Conservation (phyloP, 1,139 yeast genomes). For the Martiniozyma asiatica region DNA sequence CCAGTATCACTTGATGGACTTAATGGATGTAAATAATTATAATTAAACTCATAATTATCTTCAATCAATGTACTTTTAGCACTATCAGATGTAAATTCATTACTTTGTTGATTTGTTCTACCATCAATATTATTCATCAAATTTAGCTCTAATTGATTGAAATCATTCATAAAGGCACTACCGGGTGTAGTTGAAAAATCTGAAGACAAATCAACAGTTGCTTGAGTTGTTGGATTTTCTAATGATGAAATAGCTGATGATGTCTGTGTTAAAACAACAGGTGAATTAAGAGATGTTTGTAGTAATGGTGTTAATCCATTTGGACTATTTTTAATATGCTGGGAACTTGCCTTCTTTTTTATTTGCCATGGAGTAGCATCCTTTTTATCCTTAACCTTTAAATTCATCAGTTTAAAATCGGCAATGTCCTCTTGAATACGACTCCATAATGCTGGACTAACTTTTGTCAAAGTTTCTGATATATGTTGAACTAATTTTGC, state of each 20-base stretch:
- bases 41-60: conserved; percentile 7
- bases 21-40: conserved; percentile 9
- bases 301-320: no score
- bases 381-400: conserved; percentile 1
- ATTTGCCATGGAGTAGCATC: not conserved
- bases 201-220: no score
- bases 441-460: conserved; percentile 19
- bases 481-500: conserved; percentile 34
- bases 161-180: conserved; percentile 2
- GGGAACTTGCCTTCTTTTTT: not conserved
- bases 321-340: conserved; percentile 1
- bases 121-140: conserved; percentile 1
- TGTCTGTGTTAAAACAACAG: no score
- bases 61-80: not conserved
- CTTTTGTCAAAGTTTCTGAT: conserved; percentile 26
- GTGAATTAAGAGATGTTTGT: no score
- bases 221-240: no score
- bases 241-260: no score
- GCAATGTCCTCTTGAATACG: conserved; percentile 19
- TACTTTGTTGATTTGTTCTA: no score
- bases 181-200: no score
- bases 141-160: conserved; percentile 4
- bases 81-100: no score
- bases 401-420: conserved; percentile 6
- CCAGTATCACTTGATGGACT: conserved; percentile 39